Evolutionary conservation across 805 yeast species (phyloP), one percentile per base, ranked within the genome.

Genomic region (Candida vartiovaarae): DNA sequence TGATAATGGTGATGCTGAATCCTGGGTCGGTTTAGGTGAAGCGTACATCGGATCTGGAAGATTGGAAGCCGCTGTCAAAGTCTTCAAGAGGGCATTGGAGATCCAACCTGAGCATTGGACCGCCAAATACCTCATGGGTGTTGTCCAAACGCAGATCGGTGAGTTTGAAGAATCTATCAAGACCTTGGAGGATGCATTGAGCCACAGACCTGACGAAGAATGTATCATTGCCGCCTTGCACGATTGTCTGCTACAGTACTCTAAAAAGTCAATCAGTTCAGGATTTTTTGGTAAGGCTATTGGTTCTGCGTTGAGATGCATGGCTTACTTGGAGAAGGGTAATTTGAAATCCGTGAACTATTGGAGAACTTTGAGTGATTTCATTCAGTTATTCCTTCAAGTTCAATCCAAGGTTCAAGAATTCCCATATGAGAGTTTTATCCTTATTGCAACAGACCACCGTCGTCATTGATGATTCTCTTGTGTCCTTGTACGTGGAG

Each of bases 1-100:
- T 50, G 68, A 80, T 36, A 67, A 83, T 0, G 50, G 57, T 42
- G 97, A 93, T 62, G 60, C 76, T 2, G 82, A 85, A 50, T 82
- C 95, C 2, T 91, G 98, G 97, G 70, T 84, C 28, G 96, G 96
- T 1, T 67, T 93, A n/a, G 99, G 99, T n/a, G 98, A 93, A 60
- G 91, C 96, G 0, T 93, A 93, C 61, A 69, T 75, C 43, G 76
- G 80, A 26, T 78, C 93, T 61, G 99, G 99, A 2, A 72, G 96
- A 48, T 67, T 82, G 36, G 90, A 86, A 44, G 95, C 98, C 3
- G 87, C 96, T 0, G 70, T 76, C 8, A 89, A 85, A 61, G 97
- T 93, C 1, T 84, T 89, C 54, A 70, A 68, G 29, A 80, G 79
- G 45, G 87, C 90, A 0, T 55, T 78, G 37, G 70, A 70, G 33